Conservation (phyloP, 73 alveolate species). For the Paramecium sexaurelia region DNA sequence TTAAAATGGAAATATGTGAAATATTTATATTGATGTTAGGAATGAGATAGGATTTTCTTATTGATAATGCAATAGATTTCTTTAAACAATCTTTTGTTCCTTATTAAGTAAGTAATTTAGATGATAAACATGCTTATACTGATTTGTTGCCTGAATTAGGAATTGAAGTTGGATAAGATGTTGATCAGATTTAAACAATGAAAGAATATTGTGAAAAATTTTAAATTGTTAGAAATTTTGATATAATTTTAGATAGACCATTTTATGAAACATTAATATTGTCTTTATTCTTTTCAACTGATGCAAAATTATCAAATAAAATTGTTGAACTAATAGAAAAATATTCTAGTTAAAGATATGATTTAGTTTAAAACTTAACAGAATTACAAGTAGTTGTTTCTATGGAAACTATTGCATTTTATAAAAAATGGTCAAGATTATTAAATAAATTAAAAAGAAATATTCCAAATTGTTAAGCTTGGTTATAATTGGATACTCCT, state of each 20-base stretch:
- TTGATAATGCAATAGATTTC: conserved; percentile 58
- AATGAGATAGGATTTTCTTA: conserved; percentile 25
- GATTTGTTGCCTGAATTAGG: conserved; percentile 41
- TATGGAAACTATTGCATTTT: background rate
- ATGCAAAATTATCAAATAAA: conserved; percentile 51
- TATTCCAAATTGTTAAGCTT: background rate
- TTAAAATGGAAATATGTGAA: conserved; percentile 62
- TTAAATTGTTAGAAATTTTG: conserved; percentile 18
- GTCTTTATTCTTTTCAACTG: conserved; percentile 48
- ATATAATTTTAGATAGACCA: conserved; percentile 51
- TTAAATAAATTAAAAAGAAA: background rate
- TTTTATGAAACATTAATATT: conserved; percentile 56
- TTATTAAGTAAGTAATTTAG: background rate
- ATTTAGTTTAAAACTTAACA: background rate
- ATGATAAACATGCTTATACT: background rate
- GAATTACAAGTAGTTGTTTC: conserved; percentile 11
- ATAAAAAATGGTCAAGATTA: background rate
- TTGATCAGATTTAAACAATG: background rate
- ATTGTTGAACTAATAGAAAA: conserved; percentile 49
- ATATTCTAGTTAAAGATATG: conserved; percentile 36
- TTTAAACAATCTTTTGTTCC: background rate
- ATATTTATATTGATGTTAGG: conserved; percentile 39
- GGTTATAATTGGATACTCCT: conserved; percentile 52
- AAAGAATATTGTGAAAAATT: background rate
- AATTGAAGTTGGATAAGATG: background rate